Percentiles rank a stretch among this genome's conserved stretches.
Evolutionary conservation across 306 rosid species (phyloP).

Genomic region (Ochetophila trinervis): DNA sequence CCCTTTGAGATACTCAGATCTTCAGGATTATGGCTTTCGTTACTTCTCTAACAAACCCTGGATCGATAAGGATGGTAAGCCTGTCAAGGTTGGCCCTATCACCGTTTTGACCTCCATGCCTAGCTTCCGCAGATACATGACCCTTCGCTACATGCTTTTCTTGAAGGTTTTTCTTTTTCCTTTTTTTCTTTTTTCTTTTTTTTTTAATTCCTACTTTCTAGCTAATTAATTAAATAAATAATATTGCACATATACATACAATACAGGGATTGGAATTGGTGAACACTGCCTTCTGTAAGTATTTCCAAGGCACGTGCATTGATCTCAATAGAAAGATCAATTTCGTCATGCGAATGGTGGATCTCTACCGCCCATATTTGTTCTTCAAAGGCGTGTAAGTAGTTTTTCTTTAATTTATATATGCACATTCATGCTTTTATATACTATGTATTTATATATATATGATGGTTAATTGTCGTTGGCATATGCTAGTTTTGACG

Average conservation of each 20-base stretch:
- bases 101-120: conserved; percentile 46
- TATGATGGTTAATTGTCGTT: background rate
- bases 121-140: conserved; percentile 65
- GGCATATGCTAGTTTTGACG: conserved; percentile 57
- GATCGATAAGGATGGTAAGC: conserved; percentile 61
- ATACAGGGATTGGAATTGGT: conserved; percentile 58
- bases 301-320: conserved; percentile 43
- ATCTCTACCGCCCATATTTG: conserved; percentile 72
- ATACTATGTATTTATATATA: background rate
- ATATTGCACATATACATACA: background rate
- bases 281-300: conserved; percentile 62
- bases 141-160: conserved; percentile 55
- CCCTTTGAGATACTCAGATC: conserved; percentile 23
- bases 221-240: background rate
- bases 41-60: conserved; percentile 65
- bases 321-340: conserved; percentile 53
- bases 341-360: conserved; percentile 63
- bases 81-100: conserved; percentile 50
- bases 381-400: conserved; percentile 80
- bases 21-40: conserved; percentile 43
- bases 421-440: too few relatives aligned
- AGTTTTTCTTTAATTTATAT: background rate
- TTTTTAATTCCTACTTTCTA: too few relatives aligned
- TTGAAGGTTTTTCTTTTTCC: conserved; percentile 46
- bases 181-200: background rate